Conservation (phyloP, 805 yeast genomes). For the Kodamaea fukazawae region DNA sequence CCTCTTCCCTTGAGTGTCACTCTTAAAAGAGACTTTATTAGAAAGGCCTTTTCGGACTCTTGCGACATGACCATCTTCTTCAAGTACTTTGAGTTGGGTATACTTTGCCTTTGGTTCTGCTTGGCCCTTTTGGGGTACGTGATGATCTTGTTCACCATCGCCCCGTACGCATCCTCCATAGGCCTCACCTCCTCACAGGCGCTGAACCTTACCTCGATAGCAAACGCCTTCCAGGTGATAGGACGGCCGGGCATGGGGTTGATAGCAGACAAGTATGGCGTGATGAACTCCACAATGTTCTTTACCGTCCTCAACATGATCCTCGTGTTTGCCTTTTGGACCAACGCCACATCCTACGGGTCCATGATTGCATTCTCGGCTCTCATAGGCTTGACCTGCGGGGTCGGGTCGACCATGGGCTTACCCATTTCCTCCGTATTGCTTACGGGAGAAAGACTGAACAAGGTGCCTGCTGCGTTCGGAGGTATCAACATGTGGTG, state of each 20-base stretch:
- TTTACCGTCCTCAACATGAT: conserved; percentile 22
- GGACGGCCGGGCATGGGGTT: conserved; percentile 52
- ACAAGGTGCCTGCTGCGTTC: conserved; percentile 30
- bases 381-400: conserved; percentile 29
- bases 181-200: conserved; percentile 41
- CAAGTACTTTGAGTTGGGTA: conserved; percentile 18
- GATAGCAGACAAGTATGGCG: conserved; percentile 47
- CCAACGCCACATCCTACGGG: conserved; percentile 31
- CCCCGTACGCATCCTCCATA: conserved; percentile 36
- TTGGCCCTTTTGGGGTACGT: conserved; percentile 36
- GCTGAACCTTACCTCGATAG: conserved; percentile 30
- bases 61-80: conserved; percentile 17
- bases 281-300: conserved; percentile 32
- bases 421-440: conserved; percentile 11
- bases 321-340: conserved; percentile 37
- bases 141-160: conserved; percentile 33
- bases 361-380: conserved; percentile 28
- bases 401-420: conserved; percentile 22
- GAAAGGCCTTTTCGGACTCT: conserved; percentile 26
- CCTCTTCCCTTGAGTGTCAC: conserved; percentile 22
- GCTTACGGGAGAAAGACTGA: conserved; percentile 3
- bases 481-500: conserved; percentile 34
- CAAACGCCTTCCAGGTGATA: conserved; percentile 42
- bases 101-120: conserved; percentile 33
- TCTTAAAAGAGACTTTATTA: conserved; percentile 17